Conservation (phyloP, 768 basidiomycete genomes). For the Termitomyces sp. region DNA sequence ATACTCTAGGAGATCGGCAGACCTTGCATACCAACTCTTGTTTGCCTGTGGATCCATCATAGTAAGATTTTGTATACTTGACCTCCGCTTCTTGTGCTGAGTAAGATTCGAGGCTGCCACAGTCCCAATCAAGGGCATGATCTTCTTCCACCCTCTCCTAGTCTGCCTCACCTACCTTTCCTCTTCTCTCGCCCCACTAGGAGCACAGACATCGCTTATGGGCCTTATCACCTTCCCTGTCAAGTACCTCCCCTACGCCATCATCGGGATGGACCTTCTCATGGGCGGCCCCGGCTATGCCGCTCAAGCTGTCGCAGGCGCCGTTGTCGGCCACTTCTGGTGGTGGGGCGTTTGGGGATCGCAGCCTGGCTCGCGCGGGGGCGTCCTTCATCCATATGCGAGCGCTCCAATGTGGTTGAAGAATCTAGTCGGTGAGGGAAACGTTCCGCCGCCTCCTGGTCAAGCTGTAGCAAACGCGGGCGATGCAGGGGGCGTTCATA, state of each 20-base stretch:
- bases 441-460: slow-evolving; percentile 20
- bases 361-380: slow-evolving; percentile 35
- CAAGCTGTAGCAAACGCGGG: slow-evolving; percentile 31
- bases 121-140: slow-evolving; percentile 49
- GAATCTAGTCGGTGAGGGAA: slow-evolving; percentile 41
- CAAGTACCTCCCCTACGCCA: slow-evolving; percentile 67
- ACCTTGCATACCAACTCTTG: slow-evolving; percentile 74
- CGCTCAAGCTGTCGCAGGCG: slow-evolving; percentile 57
- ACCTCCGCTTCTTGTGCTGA: not conserved
- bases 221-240: slow-evolving; percentile 75
- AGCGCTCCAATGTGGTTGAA: slow-evolving; percentile 59
- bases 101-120: slow-evolving; percentile 36
- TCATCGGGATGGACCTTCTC: slow-evolving; percentile 72
- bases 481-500: slow-evolving; percentile 50
- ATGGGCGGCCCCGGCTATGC: slow-evolving; percentile 55
- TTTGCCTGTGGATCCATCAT: slow-evolving; percentile 53
- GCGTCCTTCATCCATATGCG: slow-evolving; percentile 36
- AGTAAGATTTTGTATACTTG: slow-evolving; percentile 35
- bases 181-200: slow-evolving; percentile 61
- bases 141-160: slow-evolving; percentile 65
- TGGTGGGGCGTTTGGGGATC: slow-evolving; percentile 69
- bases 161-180: slow-evolving; percentile 67
- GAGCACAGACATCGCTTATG: slow-evolving; percentile 69
- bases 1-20: slow-evolving; percentile 59
- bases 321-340: slow-evolving; percentile 78